Evolutionary conservation across 495 filamentous ascomycete species (phyloP), one percentile per base, ranked within the genome.

Genomic region (Neurospora sp.): DNA sequence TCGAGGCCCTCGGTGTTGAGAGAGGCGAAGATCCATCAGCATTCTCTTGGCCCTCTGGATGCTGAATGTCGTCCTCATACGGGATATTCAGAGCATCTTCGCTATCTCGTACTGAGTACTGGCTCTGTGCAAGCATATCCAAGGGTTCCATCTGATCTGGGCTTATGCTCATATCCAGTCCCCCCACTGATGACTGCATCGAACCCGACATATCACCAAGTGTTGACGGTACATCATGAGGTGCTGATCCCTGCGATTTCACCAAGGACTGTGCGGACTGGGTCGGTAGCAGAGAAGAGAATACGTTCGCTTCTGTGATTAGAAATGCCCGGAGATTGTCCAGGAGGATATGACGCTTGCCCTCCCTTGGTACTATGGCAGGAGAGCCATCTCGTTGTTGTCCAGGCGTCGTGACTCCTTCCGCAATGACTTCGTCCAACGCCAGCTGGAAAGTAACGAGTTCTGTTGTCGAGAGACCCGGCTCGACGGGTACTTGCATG

Each of bases 261-360:
- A 83, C 81, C n/a, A 90, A 89, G 45, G 91, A 91, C 5, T 86
- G 83, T 76, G 89, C 86, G 3, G 86, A 87, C 3, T 88, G 85
- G 20, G 90, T 90, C 20, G 85, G 85, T 20, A 86, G 82, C 72
- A 92, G 83, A 7, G 87, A 88, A 9, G 91, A 89, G 74, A 94
- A 94, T 0, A 94, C 84, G 53, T 88, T 85, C 17, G 91, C 87
- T 70, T 94, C 91, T 17, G 92, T 91, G 44, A 93, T 88, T 44
- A 96, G 82, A 61, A 87, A 86, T 7, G 88, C 85, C 41, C 88
- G 85, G 71, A 94, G 89, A 70, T 87, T 87, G 40, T 83, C 83
- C 31, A 95, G 79, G 17, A 84, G 86, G 37, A 96, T 82, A 40
- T 87, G 86, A 68, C 92, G 85, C 78, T 90, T 93, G 44, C 91